Evolutionary conservation across 345 rosid species (phyloP).

Genomic region (Lepidium sativum): DNA sequence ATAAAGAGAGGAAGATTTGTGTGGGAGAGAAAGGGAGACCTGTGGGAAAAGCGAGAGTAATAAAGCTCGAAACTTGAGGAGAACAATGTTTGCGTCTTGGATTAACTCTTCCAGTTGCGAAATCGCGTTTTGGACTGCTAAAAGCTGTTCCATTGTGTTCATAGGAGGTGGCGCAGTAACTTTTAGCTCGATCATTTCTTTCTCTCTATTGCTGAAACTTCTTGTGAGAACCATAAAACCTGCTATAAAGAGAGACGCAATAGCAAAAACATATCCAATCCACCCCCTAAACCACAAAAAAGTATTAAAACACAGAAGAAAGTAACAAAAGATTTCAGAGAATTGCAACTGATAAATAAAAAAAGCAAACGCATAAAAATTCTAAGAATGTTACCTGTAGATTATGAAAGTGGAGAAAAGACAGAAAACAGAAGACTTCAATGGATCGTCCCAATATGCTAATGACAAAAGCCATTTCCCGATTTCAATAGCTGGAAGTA

Average conservation of each 20-base stretch:
- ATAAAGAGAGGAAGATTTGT: not conserved
- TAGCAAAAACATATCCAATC: constrained; percentile 58
- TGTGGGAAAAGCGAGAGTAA: constrained; percentile 65
- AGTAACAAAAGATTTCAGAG: not conserved
- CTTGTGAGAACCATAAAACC: constrained; percentile 56
- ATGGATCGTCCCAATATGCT: constrained; percentile 68
- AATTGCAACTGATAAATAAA: not conserved
- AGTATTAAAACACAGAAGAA: not conserved
- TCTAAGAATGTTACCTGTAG: constrained; percentile 39
- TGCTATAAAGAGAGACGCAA: constrained; percentile 35
- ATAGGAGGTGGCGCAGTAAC: constrained; percentile 66
- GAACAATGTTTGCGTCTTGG: constrained; percentile 74
- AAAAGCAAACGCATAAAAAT: not conserved
- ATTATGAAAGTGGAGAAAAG: constrained; percentile 49
- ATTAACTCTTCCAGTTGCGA: constrained; percentile 59
- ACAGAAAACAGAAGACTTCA: constrained; percentile 67
- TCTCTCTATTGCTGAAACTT: constrained; percentile 38
- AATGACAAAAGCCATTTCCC: constrained; percentile 55
- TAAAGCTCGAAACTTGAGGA: constrained; percentile 83
- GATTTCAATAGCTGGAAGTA: constrained; percentile 55
- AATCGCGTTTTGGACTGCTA: constrained; percentile 82
- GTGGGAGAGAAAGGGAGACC: constrained; percentile 30
- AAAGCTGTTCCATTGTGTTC: constrained; percentile 93
- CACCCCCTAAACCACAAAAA: constrained; percentile 46
- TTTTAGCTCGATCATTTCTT: constrained; percentile 46